phyloP scores from a whole-genome alignment of 805 yeast genomes.

The Pichia pseudocactophila region DNA sequence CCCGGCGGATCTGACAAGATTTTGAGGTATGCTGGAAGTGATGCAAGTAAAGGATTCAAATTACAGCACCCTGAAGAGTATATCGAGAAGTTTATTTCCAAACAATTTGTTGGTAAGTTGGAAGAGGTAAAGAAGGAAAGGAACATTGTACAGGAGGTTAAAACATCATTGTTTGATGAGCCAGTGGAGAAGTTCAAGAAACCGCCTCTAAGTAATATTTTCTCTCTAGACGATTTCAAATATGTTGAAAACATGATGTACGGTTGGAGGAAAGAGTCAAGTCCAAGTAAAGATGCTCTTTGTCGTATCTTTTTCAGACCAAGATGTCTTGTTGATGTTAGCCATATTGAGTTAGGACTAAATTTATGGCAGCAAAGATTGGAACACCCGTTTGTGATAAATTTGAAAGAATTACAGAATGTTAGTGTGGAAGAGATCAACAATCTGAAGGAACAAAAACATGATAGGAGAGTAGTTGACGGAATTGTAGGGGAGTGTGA shows the following conservation, averaged over 20 bases:
- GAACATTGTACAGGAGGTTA: conserved; percentile 28
- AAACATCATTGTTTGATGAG: no score
- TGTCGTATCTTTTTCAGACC: conserved; percentile 85
- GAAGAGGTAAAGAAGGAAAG: conserved; percentile 5
- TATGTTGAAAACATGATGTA: conserved; percentile 63
- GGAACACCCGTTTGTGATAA: no score
- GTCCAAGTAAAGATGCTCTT: conserved; percentile 81
- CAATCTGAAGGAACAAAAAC: no score
- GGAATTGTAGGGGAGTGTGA: no score
- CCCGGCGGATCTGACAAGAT: conserved; percentile 87
- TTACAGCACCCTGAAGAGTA: conserved; percentile 22
- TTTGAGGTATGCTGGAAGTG: conserved; percentile 65
- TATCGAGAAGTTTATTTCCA: conserved; percentile 15
- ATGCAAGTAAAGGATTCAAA: conserved; percentile 32
- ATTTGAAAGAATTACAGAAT: no score
- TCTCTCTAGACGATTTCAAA: conserved; percentile 78
- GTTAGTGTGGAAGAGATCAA: no score
- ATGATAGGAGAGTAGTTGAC: no score
- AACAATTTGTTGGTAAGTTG: no score
- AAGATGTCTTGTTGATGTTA: conserved; percentile 64
- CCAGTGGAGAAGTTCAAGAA: conserved; percentile 28
- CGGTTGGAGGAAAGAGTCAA: conserved; percentile 9
- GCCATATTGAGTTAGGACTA: conserved; percentile 38
- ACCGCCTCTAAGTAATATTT: conserved; percentile 62
- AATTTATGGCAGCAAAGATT: no score